Conservation (phyloP, 805 yeast genomes). For the Candida boleticola region DNA sequence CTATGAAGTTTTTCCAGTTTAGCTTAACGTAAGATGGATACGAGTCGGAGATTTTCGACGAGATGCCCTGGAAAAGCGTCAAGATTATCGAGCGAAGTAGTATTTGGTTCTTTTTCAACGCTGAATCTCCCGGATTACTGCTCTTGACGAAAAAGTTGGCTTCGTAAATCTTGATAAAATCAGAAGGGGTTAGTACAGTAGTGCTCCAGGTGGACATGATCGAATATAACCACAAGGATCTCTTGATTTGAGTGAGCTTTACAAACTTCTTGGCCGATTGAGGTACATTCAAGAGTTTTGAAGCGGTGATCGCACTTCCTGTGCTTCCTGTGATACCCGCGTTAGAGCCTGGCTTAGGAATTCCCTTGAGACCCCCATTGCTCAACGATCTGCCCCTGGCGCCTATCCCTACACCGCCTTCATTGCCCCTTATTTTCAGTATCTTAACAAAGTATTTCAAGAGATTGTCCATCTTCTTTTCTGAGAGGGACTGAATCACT, state of each 20-base stretch:
- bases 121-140: not conserved
- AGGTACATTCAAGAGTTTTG: not conserved
- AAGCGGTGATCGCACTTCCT: not conserved
- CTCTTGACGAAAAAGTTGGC: not conserved
- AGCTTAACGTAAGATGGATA: slow-evolving; percentile 21
- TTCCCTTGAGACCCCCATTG: not conserved
- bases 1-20: slow-evolving; percentile 34
- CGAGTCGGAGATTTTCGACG: slow-evolving; percentile 1
- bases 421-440: not conserved
- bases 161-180: not conserved
- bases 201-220: slow-evolving; percentile 2
- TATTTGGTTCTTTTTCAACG: slow-evolving; percentile 10
- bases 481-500: not conserved
- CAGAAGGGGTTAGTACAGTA: not conserved
- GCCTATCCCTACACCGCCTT: not conserved
- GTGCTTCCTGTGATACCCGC: not conserved
- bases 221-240: slow-evolving; percentile 28
- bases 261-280: not conserved
- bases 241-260: slow-evolving; percentile 13
- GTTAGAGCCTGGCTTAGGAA: not conserved
- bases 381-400: not conserved
- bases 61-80: slow-evolving; percentile 20
- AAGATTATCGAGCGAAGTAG: slow-evolving; percentile 18
- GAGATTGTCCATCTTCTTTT: not conserved
- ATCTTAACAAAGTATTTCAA: not conserved